Evolutionary conservation across 805 yeast species (phyloP).

Genomic region (Candida yuanshanica): DNA sequence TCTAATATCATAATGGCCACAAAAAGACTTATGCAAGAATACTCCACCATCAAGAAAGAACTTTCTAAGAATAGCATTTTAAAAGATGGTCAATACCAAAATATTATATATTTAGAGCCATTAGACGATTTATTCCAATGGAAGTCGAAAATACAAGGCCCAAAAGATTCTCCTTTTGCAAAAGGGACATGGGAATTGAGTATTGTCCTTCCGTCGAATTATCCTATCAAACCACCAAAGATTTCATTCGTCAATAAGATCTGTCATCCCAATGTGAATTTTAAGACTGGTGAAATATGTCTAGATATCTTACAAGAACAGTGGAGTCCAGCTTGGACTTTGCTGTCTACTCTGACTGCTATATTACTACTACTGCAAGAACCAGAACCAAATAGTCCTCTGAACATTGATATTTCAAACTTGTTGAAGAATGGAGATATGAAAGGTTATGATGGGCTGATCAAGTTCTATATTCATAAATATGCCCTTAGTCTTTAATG

Average conservation of each 20-base stretch:
- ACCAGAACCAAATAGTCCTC: constrained; percentile 69
- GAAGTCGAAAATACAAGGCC: constrained; percentile 48
- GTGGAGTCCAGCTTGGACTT: constrained; percentile 77
- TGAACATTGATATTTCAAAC: constrained; percentile 66
- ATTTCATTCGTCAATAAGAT: constrained; percentile 37
- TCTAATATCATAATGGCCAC: constrained; percentile 25
- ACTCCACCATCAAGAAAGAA: constrained; percentile 26
- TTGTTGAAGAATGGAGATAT: constrained; percentile 43
- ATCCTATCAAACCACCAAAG: constrained; percentile 57
- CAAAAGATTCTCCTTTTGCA: constrained; percentile 45
- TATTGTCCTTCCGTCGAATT: constrained; percentile 39
- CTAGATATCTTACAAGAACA: constrained; percentile 52
- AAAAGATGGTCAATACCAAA: constrained; percentile 13
- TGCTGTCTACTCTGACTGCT: constrained; percentile 50
- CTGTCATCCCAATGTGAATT: constrained; percentile 47
- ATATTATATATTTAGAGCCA: constrained; percentile 41
- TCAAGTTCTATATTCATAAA: constrained; percentile 33
- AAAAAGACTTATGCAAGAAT: constrained; percentile 34
- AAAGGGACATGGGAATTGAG: constrained; percentile 46
- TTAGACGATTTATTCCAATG: constrained; percentile 44
- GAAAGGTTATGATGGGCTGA: constrained; percentile 36
- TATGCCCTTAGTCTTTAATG: constrained; percentile 13
- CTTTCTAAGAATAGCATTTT: constrained; percentile 10
- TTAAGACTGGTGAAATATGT: constrained; percentile 61
- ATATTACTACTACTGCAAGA: constrained; percentile 50